These are phyloP conservation scores for Cercis canadensis DNA, from an alignment of 306 rosid genomes.

Conservation along the genomic window DNA sequence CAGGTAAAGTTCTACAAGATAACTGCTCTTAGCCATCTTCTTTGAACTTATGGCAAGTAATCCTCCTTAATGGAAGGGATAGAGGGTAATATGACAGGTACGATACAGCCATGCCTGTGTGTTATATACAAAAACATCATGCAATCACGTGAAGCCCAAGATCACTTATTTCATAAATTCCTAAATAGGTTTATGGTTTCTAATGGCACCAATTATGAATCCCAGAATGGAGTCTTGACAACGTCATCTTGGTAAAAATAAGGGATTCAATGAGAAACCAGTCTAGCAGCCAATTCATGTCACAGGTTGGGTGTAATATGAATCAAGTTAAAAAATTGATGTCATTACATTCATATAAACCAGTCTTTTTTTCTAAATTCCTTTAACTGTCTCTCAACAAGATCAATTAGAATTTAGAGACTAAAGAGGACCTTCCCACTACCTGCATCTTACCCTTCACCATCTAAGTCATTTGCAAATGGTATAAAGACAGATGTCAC, in stretches of 20 bases:
- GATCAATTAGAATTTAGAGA: not conserved
- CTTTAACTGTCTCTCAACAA: not conserved
- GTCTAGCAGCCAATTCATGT: not conserved
- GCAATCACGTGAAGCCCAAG: not conserved
- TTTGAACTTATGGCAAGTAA: not conserved
- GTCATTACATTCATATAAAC: no score
- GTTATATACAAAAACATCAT: not conserved
- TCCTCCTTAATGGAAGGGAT: not conserved
- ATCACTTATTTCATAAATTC: not conserved
- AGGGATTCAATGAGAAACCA: not conserved
- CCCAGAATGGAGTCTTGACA: not conserved
- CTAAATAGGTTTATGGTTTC: not conserved
- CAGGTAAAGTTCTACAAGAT: not conserved
- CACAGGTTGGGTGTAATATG: not conserved
- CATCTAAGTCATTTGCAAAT: not conserved
- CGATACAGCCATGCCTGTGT: not conserved
- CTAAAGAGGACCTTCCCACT: not conserved
- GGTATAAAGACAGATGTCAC: no score
- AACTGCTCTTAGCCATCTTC: not conserved
- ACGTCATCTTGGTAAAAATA: not conserved
- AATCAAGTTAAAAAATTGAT: no score
- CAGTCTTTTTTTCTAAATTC: not conserved
- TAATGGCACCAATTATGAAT: not conserved
- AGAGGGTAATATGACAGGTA: slow-evolving; percentile 1
- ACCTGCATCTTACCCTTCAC: not conserved